Evolutionary conservation across 1,284 basidiomycete species (phyloP).

Genomic region (Pterulicium gracile): DNA sequence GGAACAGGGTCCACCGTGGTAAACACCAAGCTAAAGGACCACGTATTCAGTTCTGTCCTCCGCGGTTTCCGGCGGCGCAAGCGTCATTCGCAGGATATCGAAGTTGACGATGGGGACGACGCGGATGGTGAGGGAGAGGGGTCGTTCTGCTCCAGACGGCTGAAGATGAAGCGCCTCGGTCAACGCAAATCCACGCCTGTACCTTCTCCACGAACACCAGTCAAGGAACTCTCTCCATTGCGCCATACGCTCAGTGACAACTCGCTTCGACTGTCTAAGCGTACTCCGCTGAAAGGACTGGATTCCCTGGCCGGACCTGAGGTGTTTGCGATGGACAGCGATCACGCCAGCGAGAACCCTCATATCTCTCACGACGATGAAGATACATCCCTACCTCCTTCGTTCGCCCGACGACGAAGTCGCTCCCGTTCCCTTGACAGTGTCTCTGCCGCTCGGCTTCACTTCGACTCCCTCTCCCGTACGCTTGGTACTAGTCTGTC

Average conservation of each 20-base stretch:
- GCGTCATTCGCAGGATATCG: slow-evolving; percentile 32
- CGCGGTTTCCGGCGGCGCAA: slow-evolving; percentile 51
- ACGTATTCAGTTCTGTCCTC: slow-evolving; percentile 83
- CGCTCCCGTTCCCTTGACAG: slow-evolving; percentile 46
- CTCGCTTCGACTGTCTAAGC: slow-evolving; percentile 30
- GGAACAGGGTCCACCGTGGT: slow-evolving; percentile 88
- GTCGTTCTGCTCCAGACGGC: neutral
- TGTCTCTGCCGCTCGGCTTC: slow-evolving; percentile 10
- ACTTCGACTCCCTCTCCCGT: slow-evolving; percentile 8
- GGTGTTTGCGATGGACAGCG: slow-evolving; percentile 40
- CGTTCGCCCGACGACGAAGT: slow-evolving; percentile 36
- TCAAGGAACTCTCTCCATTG: slow-evolving; percentile 27
- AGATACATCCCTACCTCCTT: slow-evolving; percentile 16
- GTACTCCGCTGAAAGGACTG: slow-evolving; percentile 27
- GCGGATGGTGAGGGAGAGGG: slow-evolving; percentile 35
- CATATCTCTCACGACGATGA: slow-evolving; percentile 11
- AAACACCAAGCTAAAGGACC: slow-evolving; percentile 87
- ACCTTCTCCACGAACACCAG: slow-evolving; percentile 17
- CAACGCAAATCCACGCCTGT: neutral
- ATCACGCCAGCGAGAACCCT: slow-evolving; percentile 18
- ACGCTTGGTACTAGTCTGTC: slow-evolving; percentile 10
- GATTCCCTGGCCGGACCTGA: slow-evolving; percentile 18
- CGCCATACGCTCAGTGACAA: slow-evolving; percentile 23
- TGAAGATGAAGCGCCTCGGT: neutral
- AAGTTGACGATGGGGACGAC: slow-evolving; percentile 31